phyloP scores from a whole-genome alignment of 2,329 filamentous ascomycete species.

The Dothidotthia symphoricarpi region DNA sequence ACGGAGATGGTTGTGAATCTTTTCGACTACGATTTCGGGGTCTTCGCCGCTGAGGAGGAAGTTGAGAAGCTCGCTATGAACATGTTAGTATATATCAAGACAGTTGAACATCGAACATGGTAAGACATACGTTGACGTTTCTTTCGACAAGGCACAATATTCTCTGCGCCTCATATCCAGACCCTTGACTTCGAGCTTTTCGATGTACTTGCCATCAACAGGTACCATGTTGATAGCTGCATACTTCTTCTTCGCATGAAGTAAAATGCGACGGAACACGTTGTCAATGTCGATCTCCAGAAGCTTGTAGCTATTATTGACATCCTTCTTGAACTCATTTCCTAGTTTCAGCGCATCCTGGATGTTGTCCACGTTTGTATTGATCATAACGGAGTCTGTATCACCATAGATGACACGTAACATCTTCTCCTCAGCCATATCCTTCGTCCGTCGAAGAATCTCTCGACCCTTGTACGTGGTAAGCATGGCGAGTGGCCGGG shows the following conservation, averaged over 20 bases:
- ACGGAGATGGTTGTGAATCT: slow-evolving; percentile 89
- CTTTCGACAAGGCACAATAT: slow-evolving; percentile 93
- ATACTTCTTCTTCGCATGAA: slow-evolving; percentile 99
- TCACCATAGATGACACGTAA: slow-evolving; percentile 98
- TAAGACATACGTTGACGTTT: slow-evolving; percentile 67
- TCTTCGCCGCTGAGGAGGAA: slow-evolving; percentile 94
- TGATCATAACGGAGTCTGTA: slow-evolving; percentile 99
- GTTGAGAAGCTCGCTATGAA: slow-evolving; percentile 70
- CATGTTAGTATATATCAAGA: slow-evolving; percentile 8
- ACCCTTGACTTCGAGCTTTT: slow-evolving; percentile 97
- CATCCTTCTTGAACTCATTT: slow-evolving; percentile 88
- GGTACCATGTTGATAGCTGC: slow-evolving; percentile 93
- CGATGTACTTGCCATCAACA: slow-evolving; percentile 81
- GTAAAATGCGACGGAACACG: slow-evolving; percentile 84
- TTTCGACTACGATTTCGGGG: slow-evolving; percentile 78
- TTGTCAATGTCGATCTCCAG: slow-evolving; percentile 99
- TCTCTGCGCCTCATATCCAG: slow-evolving; percentile 97
- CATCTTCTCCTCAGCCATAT: slow-evolving; percentile 85
- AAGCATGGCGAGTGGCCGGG: slow-evolving; percentile 87
- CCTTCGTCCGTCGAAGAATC: slow-evolving; percentile 93
- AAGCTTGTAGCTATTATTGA: slow-evolving; percentile 89
- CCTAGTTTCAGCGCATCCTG: slow-evolving; percentile 88
- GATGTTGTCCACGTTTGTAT: slow-evolving; percentile 93
- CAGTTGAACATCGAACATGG: neutral
- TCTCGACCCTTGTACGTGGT: slow-evolving; percentile 97